Evolutionary conservation across 495 filamentous ascomycete species (phyloP), one percentile per base, ranked within the genome.

Genomic region (Pseudomonodictys pantanalensis): DNA sequence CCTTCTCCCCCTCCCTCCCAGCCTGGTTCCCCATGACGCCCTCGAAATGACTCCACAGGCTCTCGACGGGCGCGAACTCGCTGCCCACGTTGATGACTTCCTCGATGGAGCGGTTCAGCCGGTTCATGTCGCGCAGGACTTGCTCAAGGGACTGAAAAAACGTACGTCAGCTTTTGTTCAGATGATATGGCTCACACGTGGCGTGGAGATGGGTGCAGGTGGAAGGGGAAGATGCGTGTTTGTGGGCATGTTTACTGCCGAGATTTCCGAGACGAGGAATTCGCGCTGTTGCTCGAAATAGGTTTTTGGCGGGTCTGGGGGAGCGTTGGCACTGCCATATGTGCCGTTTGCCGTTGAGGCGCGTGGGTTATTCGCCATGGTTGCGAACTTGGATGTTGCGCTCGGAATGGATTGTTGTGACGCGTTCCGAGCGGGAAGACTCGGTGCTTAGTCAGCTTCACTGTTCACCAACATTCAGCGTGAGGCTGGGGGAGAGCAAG

Each of bases 11-110:
- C 56, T 18, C 35, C 45, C 38, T 77, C 76, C 30, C 60, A n/a
- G n/a, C n/a, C n/a, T n/a, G n/a, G n/a, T 85, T 87, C 17, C 84
- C 90, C 92, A 97, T 97, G 61, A 97, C 92, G 54, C 86, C 87
- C 78, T 98, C 93, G 68, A 98, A 98, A 58, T 95, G 90, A 30
- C 87, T 91, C 93, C 93, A 98, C 30, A 98, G 80, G 24, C 90
- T 90, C 73, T 98, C 93, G 17, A 98, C 93, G 8, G 88, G 90
- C n/a, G 88, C 83, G 71, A 98, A 97, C 68, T 98, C 93, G 70
- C 96, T 97, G 7, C 93, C 93, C 25, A 98, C 89, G 30, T 88
- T 84, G 58, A 95, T 91, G n/a, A 97, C 86, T 49, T 91, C 89
- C 70, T 98, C 93, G 29, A 98, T 74, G 32, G 86, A 89, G 26